A percentile compares a stretch with the other conserved stretches of the same genome.
These are phyloP conservation scores for Bimuria novae-zelandiae DNA, from an alignment of 2,329 filamentous ascomycete genomes.

Conservation along the genomic window DNA sequence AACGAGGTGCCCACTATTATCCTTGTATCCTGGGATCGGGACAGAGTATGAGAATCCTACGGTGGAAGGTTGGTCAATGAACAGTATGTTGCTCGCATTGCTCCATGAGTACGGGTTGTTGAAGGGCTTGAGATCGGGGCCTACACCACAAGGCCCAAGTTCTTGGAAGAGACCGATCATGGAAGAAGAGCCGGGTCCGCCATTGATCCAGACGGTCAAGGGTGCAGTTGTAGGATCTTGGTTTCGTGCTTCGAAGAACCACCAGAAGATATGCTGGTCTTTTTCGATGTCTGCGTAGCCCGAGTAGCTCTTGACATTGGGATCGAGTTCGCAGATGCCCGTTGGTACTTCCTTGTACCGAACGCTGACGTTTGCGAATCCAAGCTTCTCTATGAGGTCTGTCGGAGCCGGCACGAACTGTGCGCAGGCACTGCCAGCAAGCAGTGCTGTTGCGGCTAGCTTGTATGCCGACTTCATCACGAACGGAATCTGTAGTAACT, in stretches of 20 bases:
- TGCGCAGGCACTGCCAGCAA: slow-evolving; percentile 26
- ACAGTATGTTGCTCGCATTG: slow-evolving; percentile 68
- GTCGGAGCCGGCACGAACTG: slow-evolving; percentile 55
- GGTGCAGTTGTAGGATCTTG: slow-evolving; percentile 57
- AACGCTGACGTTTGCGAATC: slow-evolving; percentile 56
- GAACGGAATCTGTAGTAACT: neutral
- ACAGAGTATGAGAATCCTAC: slow-evolving; percentile 63
- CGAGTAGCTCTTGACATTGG: slow-evolving; percentile 60
- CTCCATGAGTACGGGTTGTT: slow-evolving; percentile 69
- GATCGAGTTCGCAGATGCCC: slow-evolving; percentile 62
- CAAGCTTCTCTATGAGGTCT: slow-evolving; percentile 50
- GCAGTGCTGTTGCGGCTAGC: slow-evolving; percentile 1
- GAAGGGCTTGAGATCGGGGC: slow-evolving; percentile 51
- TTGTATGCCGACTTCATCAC: slow-evolving; percentile 1
- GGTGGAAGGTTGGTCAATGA: slow-evolving; percentile 69
- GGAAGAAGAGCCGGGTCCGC: slow-evolving; percentile 62
- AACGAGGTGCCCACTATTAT: slow-evolving; percentile 45
- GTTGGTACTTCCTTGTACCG: slow-evolving; percentile 62
- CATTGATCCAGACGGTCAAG: slow-evolving; percentile 62
- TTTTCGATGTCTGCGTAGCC: slow-evolving; percentile 60
- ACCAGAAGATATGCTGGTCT: slow-evolving; percentile 60
- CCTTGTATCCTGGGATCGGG: slow-evolving; percentile 49
- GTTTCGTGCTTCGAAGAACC: slow-evolving; percentile 61
- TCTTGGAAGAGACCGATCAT: slow-evolving; percentile 61
- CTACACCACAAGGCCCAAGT: slow-evolving; percentile 59